Conservation (phyloP, 2,329 filamentous ascomycete species). For the Fusarium goolgardi region DNA sequence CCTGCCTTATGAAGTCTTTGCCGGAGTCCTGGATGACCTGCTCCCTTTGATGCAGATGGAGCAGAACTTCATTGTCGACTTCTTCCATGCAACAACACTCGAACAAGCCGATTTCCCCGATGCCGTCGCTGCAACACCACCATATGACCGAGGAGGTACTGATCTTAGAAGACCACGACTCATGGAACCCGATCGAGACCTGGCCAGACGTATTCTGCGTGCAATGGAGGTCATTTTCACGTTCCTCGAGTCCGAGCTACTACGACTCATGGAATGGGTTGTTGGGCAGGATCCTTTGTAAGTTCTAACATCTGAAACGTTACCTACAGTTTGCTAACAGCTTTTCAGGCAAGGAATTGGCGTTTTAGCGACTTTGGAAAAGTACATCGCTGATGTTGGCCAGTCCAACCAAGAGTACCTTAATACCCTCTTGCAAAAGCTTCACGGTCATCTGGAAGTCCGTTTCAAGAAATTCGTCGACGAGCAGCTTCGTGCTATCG, state of each 20-base stretch:
- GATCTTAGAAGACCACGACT: conserved; percentile 80
- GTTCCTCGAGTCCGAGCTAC: conserved; percentile 82
- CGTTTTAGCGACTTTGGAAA: conserved; percentile 82
- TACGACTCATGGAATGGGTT: conserved; percentile 85
- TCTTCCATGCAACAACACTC: conserved; percentile 93
- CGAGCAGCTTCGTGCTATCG: conserved; percentile 93
- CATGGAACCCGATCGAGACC: conserved; percentile 88
- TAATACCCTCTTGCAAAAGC: conserved; percentile 79
- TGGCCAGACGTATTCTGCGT: conserved; percentile 85
- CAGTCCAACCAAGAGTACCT: conserved; percentile 96
- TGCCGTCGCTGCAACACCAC: conserved; percentile 72
- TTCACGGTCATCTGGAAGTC: conserved; percentile 78
- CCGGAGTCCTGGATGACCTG: conserved; percentile 82
- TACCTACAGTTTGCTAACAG: conserved; percentile 27
- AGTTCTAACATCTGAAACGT: conserved; percentile 53
- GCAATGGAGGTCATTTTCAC: conserved; percentile 90
- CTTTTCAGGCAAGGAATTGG: conserved; percentile 84
- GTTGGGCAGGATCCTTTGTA: conserved; percentile 83
- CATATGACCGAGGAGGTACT: conserved; percentile 75
- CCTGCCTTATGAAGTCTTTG: conserved; percentile 84
- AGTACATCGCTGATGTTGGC: conserved; percentile 80
- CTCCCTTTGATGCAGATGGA: conserved; percentile 88
- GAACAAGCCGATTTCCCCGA: conserved; percentile 87
- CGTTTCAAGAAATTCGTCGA: conserved; percentile 92
- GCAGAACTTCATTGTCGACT: conserved; percentile 96